These are phyloP conservation scores for Hyaloperonospora arabidopsidis DNA, from an alignment of 352 stramenopile genomes.

Conservation along the genomic window DNA sequence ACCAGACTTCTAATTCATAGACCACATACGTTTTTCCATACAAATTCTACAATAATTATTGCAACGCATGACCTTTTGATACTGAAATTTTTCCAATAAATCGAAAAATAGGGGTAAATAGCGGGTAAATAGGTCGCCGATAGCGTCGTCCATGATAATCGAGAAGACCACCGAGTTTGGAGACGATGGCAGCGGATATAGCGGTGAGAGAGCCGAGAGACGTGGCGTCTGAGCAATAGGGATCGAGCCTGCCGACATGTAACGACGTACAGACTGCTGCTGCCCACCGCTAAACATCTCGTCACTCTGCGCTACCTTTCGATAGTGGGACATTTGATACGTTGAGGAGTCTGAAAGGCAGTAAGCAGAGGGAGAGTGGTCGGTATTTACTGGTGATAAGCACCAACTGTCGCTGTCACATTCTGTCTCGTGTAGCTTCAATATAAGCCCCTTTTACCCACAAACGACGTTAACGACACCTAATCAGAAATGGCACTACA, in stretches of 20 bases:
- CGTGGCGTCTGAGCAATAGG: slow-evolving; percentile 39
- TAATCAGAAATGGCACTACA: neutral
- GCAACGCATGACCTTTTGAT: slow-evolving; percentile 33
- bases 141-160: slow-evolving; percentile 35
- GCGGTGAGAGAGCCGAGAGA: slow-evolving; percentile 34
- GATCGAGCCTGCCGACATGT: slow-evolving; percentile 35
- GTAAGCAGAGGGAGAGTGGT: neutral
- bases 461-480: neutral
- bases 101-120: slow-evolving; percentile 57
- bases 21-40: neutral
- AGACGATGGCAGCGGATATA: slow-evolving; percentile 32
- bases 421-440: too few relatives aligned
- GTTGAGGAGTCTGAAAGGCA: neutral
- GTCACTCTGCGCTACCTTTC: slow-evolving; percentile 19
- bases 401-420: too few relatives aligned
- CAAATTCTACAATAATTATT: neutral
- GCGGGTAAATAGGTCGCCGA: slow-evolving; percentile 41
- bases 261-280: slow-evolving; percentile 18
- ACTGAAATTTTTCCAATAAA: slow-evolving; percentile 52
- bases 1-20: neutral
- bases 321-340: neutral
- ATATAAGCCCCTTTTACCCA: too few relatives aligned
- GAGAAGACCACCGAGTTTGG: slow-evolving; percentile 15
- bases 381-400: neutral
- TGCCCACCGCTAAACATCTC: slow-evolving; percentile 14